Evolutionary conservation across 331 rosid genomes (phyloP).

Genomic region (Pyracantha coccinea): DNA sequence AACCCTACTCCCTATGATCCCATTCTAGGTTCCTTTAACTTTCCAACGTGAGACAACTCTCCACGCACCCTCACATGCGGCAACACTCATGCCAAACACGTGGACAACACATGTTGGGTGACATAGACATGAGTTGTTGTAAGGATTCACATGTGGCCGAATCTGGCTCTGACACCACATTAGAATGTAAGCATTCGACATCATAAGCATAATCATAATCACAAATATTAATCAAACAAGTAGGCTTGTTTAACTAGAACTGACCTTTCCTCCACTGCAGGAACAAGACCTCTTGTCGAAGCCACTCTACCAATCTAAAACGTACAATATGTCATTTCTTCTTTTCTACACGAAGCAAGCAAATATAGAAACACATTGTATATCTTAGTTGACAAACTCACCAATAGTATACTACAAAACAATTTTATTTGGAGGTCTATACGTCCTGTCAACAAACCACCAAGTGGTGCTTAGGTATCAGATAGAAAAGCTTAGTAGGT

Average conservation of each 20-base stretch:
- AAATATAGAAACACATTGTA: slow-evolving; percentile 17
- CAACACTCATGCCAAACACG: no score
- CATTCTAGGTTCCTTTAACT: no score
- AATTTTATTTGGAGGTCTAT: slow-evolving; percentile 90
- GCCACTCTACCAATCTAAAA: slow-evolving; percentile 88
- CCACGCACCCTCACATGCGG: no score
- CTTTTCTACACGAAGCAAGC: slow-evolving; percentile 10
- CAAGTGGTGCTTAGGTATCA: slow-evolving; percentile 20
- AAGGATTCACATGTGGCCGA: no score
- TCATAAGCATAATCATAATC: slow-evolving; percentile 1
- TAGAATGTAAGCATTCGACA: no score
- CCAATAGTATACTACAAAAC: slow-evolving; percentile 95
- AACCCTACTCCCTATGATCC: no score
- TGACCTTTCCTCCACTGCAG: slow-evolving; percentile 94
- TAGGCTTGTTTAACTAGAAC: slow-evolving; percentile 5
- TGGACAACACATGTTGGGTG: no score
- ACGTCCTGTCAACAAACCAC: slow-evolving; percentile 56
- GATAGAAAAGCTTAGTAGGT: slow-evolving; percentile 6
- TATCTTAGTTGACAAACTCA: slow-evolving; percentile 31
- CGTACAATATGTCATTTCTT: slow-evolving; percentile 30
- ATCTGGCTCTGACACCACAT: no score
- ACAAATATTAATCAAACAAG: background rate
- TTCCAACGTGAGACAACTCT: no score
- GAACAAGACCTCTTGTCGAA: slow-evolving; percentile 66
- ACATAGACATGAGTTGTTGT: no score